phyloP scores from a whole-genome alignment of 208 protist species.

The Histomonas meleagridis region DNA sequence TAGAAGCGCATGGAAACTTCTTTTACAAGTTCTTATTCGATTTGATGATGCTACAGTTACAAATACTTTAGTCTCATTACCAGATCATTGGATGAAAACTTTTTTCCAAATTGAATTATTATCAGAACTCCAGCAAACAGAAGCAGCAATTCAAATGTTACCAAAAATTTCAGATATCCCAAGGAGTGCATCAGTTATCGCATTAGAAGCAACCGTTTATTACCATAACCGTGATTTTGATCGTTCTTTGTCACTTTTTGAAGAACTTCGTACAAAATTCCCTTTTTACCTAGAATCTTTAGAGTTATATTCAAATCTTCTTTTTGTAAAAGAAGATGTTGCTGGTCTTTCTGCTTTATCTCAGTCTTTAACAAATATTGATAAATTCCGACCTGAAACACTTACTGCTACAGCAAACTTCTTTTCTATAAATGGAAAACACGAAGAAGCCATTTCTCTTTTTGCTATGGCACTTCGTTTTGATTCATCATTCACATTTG shows the following conservation, averaged over 20 bases:
- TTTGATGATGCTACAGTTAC: not conserved
- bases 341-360: not conserved
- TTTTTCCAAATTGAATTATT: not conserved
- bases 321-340: slow-evolving; percentile 35
- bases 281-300: not conserved
- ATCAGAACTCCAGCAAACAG: not conserved
- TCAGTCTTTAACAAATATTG: not conserved
- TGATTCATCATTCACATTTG: not conserved
- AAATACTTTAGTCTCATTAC: not conserved
- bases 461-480: not conserved
- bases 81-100: not conserved
- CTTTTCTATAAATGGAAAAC: not conserved
- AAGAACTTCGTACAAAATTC: not conserved
- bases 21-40: not conserved
- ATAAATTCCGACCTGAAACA: slow-evolving; percentile 36
- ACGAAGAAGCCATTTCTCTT: slow-evolving; percentile 16
- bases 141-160: not conserved
- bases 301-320: slow-evolving; percentile 18
- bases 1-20: not conserved
- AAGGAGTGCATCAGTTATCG: not conserved
- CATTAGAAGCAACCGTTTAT: not conserved
- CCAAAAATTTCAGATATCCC: not conserved
- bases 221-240: not conserved
- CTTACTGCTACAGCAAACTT: not conserved
- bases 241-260: not conserved